Conservation (phyloP, 192 early-diverging fungal species). For the Coemansia sp. region DNA sequence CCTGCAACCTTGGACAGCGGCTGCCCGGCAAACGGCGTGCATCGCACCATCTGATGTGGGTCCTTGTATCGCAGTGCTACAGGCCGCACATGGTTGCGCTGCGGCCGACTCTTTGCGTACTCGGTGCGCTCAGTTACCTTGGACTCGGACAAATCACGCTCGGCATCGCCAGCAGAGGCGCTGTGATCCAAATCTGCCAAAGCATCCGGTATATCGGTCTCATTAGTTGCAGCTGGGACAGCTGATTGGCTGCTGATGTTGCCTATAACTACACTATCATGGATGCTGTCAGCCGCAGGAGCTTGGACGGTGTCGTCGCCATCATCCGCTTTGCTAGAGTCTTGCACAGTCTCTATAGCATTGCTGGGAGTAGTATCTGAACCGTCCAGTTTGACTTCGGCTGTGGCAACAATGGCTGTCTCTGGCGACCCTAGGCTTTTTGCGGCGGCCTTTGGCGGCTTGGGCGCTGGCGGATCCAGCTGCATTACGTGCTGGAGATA, state of each 20-base stretch:
- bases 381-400: too few relatives aligned
- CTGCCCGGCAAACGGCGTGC: conserved; percentile 69
- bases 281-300: too few relatives aligned
- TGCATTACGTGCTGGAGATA: conserved; percentile 64
- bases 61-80: conserved; percentile 51
- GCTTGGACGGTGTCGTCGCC: too few relatives aligned
- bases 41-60: conserved; percentile 81
- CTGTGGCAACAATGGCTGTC: not conserved
- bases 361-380: too few relatives aligned
- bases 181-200: not conserved
- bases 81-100: conserved; percentile 41
- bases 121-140: conserved; percentile 44
- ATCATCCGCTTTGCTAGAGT: too few relatives aligned
- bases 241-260: not conserved
- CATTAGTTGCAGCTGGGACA: not conserved
- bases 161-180: not conserved
- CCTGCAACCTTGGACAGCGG: conserved; percentile 64
- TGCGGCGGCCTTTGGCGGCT: not conserved
- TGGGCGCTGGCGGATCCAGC: conserved; percentile 36
- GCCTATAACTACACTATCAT: too few relatives aligned
- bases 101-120: conserved; percentile 52
- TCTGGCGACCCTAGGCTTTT: not conserved
- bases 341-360: too few relatives aligned
- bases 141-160: not conserved
- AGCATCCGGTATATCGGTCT: not conserved